Conservation (phyloP, 2,329 filamentous ascomycete species). For the Hypoxylon sp. region DNA sequence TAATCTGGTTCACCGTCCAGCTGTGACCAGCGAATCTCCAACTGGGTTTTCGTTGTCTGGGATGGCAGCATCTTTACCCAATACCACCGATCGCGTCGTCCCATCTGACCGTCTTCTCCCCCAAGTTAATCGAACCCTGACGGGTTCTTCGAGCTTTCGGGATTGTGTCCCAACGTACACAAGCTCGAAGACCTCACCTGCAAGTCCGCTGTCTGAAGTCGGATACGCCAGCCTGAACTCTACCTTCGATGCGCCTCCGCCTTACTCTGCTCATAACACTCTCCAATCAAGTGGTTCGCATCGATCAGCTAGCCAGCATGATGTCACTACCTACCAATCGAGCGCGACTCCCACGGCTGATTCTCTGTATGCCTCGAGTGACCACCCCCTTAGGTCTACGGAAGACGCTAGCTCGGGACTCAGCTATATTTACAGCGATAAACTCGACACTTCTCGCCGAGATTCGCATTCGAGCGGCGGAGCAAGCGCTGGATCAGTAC, state of each 20-base stretch:
- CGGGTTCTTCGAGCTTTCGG: conserved; percentile 54
- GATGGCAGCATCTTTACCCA: conserved; percentile 60
- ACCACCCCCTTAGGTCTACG: conserved; percentile 44
- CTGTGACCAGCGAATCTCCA: conserved; percentile 53
- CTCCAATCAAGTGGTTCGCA: conserved; percentile 41
- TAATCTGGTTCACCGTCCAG: conserved; percentile 57
- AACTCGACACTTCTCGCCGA: conserved; percentile 45
- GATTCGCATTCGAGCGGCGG: conserved; percentile 49
- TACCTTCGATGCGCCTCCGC: conserved; percentile 43
- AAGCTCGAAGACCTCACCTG: conserved; percentile 44
- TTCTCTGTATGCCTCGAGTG: conserved; percentile 42
- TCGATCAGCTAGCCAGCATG: conserved; percentile 42
- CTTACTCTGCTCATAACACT: conserved; percentile 43
- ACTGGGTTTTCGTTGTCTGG: conserved; percentile 59
- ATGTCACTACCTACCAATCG: conserved; percentile 39
- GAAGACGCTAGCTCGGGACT: conserved; percentile 46
- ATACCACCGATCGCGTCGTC: conserved; percentile 48
- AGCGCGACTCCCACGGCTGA: conserved; percentile 35
- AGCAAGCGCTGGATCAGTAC: conserved; percentile 44
- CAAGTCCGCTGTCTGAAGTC: conserved; percentile 49
- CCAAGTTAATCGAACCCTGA: conserved; percentile 54
- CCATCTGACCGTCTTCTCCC: conserved; percentile 55
- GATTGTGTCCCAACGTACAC: conserved; percentile 51
- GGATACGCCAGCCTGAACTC: conserved; percentile 51
- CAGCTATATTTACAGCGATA: conserved; percentile 53